Base-by-base conservation (phyloP, 768 basidiomycete species). In the Dendrothele bispora region DNA sequence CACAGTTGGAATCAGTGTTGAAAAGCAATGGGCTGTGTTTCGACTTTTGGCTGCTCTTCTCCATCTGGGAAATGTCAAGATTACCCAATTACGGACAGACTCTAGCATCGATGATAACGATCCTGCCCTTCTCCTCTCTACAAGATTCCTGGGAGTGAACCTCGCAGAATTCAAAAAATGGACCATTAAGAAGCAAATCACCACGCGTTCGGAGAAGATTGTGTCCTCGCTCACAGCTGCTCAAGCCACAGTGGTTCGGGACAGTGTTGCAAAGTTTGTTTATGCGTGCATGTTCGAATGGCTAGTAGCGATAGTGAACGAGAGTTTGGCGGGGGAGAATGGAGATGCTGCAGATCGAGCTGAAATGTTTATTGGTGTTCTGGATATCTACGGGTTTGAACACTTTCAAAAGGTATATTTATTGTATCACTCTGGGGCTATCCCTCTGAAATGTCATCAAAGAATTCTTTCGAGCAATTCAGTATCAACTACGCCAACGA, bases 401-500 rank as follows among this genome's bases (percentile, higher is more conserved):
- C 94, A 95, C 63, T 97, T 95, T 73, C 90, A 95, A 68, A 95
- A 95, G 83, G 88, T 86, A 45, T 30, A 59, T 38, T 12, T 24
- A 29, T n/a, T 15, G 14, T 18, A 7, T 26, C 40, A 3, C 21
- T 25, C 43, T 25, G 25, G 21, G 14, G 28, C 29, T 50, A 15
- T 20, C n/a, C 28, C 28, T 36, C 39, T 50, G 38, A 52, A n/a
- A 26, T 45, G 37, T 22, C 2, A 15, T 45, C 43, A 32, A 54
- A 89, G 86, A 89, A 91, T 58, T 89, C 86, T 2, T 90, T 95
- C 58, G 93, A 99, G 68, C 97, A 99, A 71, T 99, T 99, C 70
- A 98, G 95, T 67, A 99, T 99, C 74, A 99, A 99, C 63, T 99
- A 98, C 64, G 97, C 97, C 20, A 99, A 99, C 61, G 97, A 95